Percentiles rank a stretch among this genome's conserved stretches.
These are phyloP conservation scores for Talaromyces sp. DNA, from an alignment of 2,329 filamentous ascomycete genomes.

Conservation along the genomic window DNA sequence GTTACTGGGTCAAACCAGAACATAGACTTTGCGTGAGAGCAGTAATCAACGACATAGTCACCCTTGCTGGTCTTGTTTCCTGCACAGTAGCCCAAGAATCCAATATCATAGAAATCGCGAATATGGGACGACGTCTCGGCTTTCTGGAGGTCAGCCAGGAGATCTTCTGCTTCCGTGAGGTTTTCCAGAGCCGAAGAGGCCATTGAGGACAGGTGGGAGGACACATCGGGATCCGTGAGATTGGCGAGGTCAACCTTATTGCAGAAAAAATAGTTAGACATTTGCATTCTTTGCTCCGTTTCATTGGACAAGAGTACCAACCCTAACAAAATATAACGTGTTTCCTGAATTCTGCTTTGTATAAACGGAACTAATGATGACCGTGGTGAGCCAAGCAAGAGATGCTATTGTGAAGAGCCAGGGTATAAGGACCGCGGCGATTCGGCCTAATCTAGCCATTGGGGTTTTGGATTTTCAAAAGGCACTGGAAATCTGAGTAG, in stretches of 20 bases:
- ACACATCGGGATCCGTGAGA: slow-evolving; percentile 53
- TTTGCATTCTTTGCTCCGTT: no score
- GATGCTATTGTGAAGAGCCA: slow-evolving; percentile 68
- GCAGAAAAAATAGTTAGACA: neutral
- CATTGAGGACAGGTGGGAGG: slow-evolving; percentile 13
- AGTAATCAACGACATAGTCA: slow-evolving; percentile 55
- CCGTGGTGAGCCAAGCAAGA: slow-evolving; percentile 64
- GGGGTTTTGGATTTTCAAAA: neutral
- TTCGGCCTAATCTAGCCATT: slow-evolving; percentile 57
- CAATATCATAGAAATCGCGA: slow-evolving; percentile 74
- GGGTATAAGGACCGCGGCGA: slow-evolving; percentile 73
- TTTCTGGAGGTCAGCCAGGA: slow-evolving; percentile 38
- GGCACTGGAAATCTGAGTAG: neutral
- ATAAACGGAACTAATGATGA: slow-evolving; percentile 58
- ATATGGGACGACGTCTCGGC: slow-evolving; percentile 57
- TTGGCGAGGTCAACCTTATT: slow-evolving; percentile 60
- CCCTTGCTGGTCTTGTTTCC: slow-evolving; percentile 56
- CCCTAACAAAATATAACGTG: slow-evolving; percentile 57
- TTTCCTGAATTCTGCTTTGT: slow-evolving; percentile 47
- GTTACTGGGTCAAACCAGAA: slow-evolving; percentile 75
- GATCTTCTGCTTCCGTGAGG: slow-evolving; percentile 28
- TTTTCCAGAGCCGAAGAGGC: slow-evolving; percentile 9
- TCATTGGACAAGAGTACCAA: neutral
- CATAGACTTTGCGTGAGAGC: slow-evolving; percentile 68
- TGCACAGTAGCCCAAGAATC: slow-evolving; percentile 83